A percentile compares a stretch with the other conserved stretches of the same genome.
Evolutionary conservation across 2,329 filamentous ascomycete species (phyloP).

Genomic region (Huntiella omanensis): DNA sequence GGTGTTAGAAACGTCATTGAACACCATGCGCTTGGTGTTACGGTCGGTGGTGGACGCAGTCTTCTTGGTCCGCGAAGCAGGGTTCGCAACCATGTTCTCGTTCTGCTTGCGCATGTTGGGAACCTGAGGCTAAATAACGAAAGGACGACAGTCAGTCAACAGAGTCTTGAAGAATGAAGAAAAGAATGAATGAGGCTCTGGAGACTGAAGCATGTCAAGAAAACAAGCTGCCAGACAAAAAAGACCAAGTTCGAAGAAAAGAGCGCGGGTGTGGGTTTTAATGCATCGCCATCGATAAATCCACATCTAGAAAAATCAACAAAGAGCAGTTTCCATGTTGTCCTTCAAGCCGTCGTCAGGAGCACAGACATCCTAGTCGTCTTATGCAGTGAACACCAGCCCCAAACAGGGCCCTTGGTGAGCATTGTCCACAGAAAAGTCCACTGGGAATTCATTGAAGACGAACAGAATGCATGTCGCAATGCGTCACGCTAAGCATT

Average conservation of each 20-base stretch:
- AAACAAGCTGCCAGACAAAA: background rate
- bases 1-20: conserved; percentile 68
- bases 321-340: no score
- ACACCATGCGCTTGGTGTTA: conserved; percentile 38
- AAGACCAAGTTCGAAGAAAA: background rate
- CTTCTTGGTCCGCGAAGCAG: conserved; percentile 26
- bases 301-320: no score
- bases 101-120: conserved; percentile 35
- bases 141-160: conserved; percentile 2
- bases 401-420: background rate
- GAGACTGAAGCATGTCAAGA: background rate
- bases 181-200: background rate
- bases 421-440: background rate
- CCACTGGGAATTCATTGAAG: background rate
- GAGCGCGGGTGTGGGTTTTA: no score
- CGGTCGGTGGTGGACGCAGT: conserved; percentile 26
- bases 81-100: conserved; percentile 46
- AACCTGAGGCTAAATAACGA: conserved; percentile 19
- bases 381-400: no score
- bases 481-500: conserved; percentile 2
- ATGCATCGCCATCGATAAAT: no score
- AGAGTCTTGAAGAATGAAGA: background rate
- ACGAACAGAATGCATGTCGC: background rate
- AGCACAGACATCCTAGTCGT: no score
- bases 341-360: no score